Base-by-base conservation (phyloP, 2,329 filamentous ascomycete species). In the Pseudopyrenochaeta lycopersici region DNA sequence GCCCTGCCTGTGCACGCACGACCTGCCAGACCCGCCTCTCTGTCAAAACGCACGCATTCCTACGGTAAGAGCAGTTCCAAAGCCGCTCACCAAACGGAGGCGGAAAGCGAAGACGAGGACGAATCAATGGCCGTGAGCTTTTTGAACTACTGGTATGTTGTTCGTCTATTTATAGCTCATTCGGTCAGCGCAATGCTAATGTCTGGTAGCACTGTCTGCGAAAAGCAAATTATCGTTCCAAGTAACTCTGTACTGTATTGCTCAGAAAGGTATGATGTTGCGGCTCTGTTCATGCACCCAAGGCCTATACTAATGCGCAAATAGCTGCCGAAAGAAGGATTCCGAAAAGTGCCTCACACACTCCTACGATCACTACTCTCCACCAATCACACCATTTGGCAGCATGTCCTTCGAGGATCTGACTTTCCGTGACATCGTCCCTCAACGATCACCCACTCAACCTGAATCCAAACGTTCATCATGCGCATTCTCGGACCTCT, bases 161-260 rank as follows among this genome's bases (percentile, higher is more conserved):
- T 33, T 27, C 29, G 23, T 33, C 49, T 51, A 33, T 33, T 12
- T 38, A 18, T 23, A 14, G 31, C 9, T 23, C 31, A n/a, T 12
- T 21, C 30, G 29, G 7, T 42, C 31, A 38, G 52, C 18, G 18
- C 41, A 27, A 31, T 52, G 35, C 60, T 67, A 48, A 62, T 45
- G 12, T 41, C 7, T 27, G 31, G 32, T 67, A 88, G 85, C 74
- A 82, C 85, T 58, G 86, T 83, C 67, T 88, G 86, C 73, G 86
- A 88, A 72, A 86, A 82, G 71, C 85, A 88, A 75, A 88, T 88
- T 64, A 81, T 85, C 47, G 81, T 83, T 29, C 86, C 86, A 14
- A 82, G 82, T 70, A 84, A 84, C 67, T 80, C 80, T 14, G 79
- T 87, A 35, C 77, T 88, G 39, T 88, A 88, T 71, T 88, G 86